Evolutionary conservation across 1,284 basidiomycete genomes (phyloP), one percentile per base, ranked within the genome.

Genomic region (Pyrrhoderma lamaoense): DNA sequence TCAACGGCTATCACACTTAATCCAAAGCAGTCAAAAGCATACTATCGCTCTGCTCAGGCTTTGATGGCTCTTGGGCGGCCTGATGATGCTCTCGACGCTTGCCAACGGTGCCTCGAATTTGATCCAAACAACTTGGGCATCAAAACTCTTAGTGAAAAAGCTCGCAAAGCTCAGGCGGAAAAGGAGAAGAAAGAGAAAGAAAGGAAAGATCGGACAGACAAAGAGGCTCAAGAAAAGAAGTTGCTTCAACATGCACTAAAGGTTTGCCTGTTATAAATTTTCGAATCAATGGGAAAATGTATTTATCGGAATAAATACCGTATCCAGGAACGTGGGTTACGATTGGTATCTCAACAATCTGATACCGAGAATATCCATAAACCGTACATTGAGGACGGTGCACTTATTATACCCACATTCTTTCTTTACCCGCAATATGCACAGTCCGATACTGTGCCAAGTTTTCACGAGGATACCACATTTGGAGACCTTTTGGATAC

Each of bases 401-500:
- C 59, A 60, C 69, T 98, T 47, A 71, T 95, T 54, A 72, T 96
- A 62, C 93, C 95, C 3, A 83, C 89, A 18, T 89, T 96, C 70
- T 85, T 98, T 66, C 75, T 97, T 55, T 97, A 98, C 66, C 96
- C 96, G 1, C 85, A 92, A 66, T 75, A 94, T 61, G 79, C 84
- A 25, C 90, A 82, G 21, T 89, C 91, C 45, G 94, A 99, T 68
- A 75, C 94, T 53, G 89, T 97, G 59, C 75, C 86, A 11, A 76
- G 85, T 51, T 97, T 93, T 69, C 77, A 85, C 60, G 93, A 97
- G 65, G 79, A 88, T 58, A 86, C 89, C 0, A 78, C 90, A 1
- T 89, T 99, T 62, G 74, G 77, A 5, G 79, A 80, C 36, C 89
- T 96, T 60, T 73, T 98, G 5, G 73, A 75, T 13, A 71, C 74